Conservation (phyloP, 306 rosid species). For the Fragaria nilgerrensis region DNA sequence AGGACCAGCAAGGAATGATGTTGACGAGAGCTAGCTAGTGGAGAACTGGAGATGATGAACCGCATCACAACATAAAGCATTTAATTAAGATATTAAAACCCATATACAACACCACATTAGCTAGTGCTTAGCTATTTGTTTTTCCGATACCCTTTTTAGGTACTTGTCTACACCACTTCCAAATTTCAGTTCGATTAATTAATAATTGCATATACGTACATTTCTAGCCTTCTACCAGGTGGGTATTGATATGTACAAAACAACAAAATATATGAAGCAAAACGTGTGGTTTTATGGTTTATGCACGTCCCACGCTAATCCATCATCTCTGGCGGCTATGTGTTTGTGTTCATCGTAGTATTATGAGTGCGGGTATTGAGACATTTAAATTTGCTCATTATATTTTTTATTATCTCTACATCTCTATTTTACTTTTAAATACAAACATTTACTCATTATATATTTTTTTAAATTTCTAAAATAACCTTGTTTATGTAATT, state of each 20-base stretch:
- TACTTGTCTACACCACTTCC: constrained; percentile 10
- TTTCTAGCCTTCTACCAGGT: neutral
- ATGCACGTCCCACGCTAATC: neutral
- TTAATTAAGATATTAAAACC: neutral
- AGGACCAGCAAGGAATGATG: constrained; percentile 17
- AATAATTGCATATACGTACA: neutral
- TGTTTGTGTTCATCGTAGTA: neutral
- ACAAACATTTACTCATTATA: too few relatives aligned
- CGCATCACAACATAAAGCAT: neutral
- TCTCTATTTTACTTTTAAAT: too few relatives aligned
- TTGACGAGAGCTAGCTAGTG: neutral
- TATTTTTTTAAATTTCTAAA: too few relatives aligned
- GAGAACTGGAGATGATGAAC: constrained; percentile 17
- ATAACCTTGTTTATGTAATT: too few relatives aligned
- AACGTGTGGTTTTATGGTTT: neutral
- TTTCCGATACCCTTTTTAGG: neutral
- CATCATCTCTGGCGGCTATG: neutral
- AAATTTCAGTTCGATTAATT: neutral
- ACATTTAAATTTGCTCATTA: too few relatives aligned
- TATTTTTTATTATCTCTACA: too few relatives aligned
- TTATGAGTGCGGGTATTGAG: too few relatives aligned
- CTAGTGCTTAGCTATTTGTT: neutral
- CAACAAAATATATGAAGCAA: neutral
- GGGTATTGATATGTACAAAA: neutral
- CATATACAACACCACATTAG: neutral